Evolutionary conservation across 305 asterid genomes (phyloP), one percentile per base, ranked within the genome.

Genomic region (Lippia alba): DNA sequence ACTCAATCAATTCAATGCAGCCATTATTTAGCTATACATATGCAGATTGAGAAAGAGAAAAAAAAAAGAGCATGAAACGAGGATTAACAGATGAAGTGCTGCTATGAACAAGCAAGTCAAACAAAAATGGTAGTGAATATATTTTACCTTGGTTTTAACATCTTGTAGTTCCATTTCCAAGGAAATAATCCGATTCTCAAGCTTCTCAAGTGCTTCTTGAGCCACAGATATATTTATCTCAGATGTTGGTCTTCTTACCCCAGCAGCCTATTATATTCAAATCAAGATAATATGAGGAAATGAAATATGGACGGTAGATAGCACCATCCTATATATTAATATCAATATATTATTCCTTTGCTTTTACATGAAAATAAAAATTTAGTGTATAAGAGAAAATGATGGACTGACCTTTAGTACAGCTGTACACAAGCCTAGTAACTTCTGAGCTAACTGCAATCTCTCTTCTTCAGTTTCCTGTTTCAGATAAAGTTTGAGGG

Each of bases 381-480:
- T 39, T 30, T 63, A 56, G 67, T 57, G 67, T 63, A 10, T 65
- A 36, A 67, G 17, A 45, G n/a, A 44, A 49, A 45, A 36, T 69
- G 14, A n/a, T 36, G 14, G 40, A 51, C 87, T 76, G 50, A 90
- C 99, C 96, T 85, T 84, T 48, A 94, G 78, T 56, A 95, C 92
- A 57, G 82, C 80, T 76, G 96, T 86, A 63, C 98, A 90, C 64
- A 90, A 69, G 86, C 96, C 85, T 64, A 90, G 72, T 78, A 95
- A 78, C 84, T 90, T 90, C 79, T 86, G 96, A 76, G 98, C 98
- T 75, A 95, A 79, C 72, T 92, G 97, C 72, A 91, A 73, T 69
- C 90, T 86, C 80, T 92, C 98, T 66, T 87, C 94, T 84, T 92
- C 99, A 10, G 85, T 80, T 79, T 89, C 99, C 99, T 95, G 86